Evolutionary conservation across 1,284 basidiomycete species (phyloP), one percentile per base, ranked within the genome.

Genomic region (Rhodotorula glutinis): DNA sequence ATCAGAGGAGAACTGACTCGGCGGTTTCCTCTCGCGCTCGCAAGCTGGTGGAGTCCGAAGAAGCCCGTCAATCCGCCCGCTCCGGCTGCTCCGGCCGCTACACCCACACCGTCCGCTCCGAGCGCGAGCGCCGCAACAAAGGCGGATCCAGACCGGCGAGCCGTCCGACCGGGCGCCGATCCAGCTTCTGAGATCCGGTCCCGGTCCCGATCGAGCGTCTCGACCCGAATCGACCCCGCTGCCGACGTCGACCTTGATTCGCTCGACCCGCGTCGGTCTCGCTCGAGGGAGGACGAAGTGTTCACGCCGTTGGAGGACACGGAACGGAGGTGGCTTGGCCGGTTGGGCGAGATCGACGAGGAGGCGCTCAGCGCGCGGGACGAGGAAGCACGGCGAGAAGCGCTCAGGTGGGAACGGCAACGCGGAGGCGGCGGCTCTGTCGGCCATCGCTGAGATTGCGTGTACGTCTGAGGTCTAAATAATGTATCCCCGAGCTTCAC

Each of bases 281-380:
- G 21, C 33, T 16, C 23, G 11, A 10, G 10, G 46, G 25, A 60
- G 25, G 49, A 51, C 25, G 49, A 51, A 25, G 49, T 51, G n/a
- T 29, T 57, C 25, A 29, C 56, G 25, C 56, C 56, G 2, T 4
- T 27, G 9, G 56, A 53, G 10, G 56, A 58, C 43, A 16, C 53
- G 13, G 56, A 63, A 38, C 41, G 43, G 33, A 43, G 62, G 2
- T 63, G 62, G 62, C 44, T 63, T 7, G 62, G 62, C 3, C 30
- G 52, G 30, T 33, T 63, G 25, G 62, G 62, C 1, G 62, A 63
- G 30, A 56, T 41, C 9, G 58, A 59, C 27, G 58, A 59, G 47
- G 58, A 59, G 47, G 58, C 58, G 25, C 40, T 59, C 8, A 38
- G 19, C 7, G 27, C 38, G 2, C 30, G 40, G 38, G 58, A 59